Percentiles rank a stretch among this genome's conserved stretches.
Evolutionary conservation across 2,329 filamentous ascomycete species (phyloP).

Genomic region (Penicillium janthinellum): DNA sequence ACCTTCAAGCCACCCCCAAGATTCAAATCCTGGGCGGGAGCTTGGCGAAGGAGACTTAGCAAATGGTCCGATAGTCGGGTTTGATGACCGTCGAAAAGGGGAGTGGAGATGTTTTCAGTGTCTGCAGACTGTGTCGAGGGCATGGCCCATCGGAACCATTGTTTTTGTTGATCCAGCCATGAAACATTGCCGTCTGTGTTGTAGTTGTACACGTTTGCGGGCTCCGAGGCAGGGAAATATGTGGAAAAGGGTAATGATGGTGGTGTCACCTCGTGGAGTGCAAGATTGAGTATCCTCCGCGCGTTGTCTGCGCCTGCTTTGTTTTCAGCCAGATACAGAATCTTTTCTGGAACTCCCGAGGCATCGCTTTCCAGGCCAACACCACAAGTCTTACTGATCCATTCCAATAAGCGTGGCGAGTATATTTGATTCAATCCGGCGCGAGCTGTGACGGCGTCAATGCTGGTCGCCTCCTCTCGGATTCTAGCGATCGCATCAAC

Average conservation of each 20-base stretch:
- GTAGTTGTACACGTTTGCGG: slow-evolving; percentile 30
- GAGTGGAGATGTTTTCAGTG: slow-evolving; percentile 20
- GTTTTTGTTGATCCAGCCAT: slow-evolving; percentile 35
- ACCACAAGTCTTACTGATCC: slow-evolving; percentile 34
- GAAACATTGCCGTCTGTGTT: slow-evolving; percentile 27
- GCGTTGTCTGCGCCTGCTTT: slow-evolving; percentile 35
- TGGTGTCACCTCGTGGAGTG: slow-evolving; percentile 24
- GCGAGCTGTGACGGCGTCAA: slow-evolving; percentile 17
- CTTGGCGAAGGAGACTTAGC: slow-evolving; percentile 33
- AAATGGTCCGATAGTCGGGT: slow-evolving; percentile 35
- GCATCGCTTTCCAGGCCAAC: slow-evolving; percentile 31
- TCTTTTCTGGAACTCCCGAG: slow-evolving; percentile 24
- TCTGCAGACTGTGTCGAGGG: slow-evolving; percentile 26
- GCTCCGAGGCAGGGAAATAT: slow-evolving; percentile 35
- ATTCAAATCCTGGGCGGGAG: not conserved
- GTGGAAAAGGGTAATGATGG: slow-evolving; percentile 36
- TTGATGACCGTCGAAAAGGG: slow-evolving; percentile 35
- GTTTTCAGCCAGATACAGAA: slow-evolving; percentile 39
- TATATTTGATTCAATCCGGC: slow-evolving; percentile 22
- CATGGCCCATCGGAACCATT: slow-evolving; percentile 45
- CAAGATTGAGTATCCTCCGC: slow-evolving; percentile 39
- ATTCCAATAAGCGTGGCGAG: slow-evolving; percentile 34
- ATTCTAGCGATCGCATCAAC: slow-evolving; percentile 34
- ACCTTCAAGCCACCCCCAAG: slow-evolving; percentile 12
- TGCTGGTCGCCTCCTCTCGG: slow-evolving; percentile 30